phyloP scores from a whole-genome alignment of 495 filamentous ascomycete genomes.

The Acidomyces sp. region DNA sequence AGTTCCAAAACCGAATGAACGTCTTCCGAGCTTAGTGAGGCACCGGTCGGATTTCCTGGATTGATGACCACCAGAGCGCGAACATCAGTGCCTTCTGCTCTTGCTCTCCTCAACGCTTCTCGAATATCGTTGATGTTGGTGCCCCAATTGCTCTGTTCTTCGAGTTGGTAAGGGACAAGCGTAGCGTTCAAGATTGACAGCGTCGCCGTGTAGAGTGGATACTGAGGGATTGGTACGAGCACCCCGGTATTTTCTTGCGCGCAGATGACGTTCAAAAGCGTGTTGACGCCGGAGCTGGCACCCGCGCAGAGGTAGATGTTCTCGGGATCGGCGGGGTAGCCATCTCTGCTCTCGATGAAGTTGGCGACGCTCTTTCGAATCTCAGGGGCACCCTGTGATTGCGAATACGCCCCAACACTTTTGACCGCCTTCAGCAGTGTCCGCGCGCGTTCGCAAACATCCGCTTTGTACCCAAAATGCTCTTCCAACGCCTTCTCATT shows the following conservation, averaged over 20 bases:
- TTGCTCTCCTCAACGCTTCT: constrained; percentile 54
- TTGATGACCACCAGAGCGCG: constrained; percentile 94
- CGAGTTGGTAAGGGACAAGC: constrained; percentile 83
- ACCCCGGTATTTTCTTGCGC: constrained; percentile 65
- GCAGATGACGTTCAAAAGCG: constrained; percentile 81
- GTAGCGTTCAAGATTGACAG: constrained; percentile 71
- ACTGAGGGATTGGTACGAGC: constrained; percentile 91
- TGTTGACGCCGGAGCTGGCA: constrained; percentile 88
- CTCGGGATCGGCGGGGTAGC: constrained; percentile 61
- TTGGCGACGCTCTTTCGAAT: constrained; percentile 81
- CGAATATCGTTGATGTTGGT: constrained; percentile 70
- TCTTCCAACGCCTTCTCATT: constrained; percentile 55
- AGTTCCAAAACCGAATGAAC: constrained; percentile 71
- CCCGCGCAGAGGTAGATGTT: constrained; percentile 80
- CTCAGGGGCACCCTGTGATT: constrained; percentile 71
- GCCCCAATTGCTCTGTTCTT: constrained; percentile 74
- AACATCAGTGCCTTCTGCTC: constrained; percentile 63
- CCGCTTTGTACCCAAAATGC: constrained; percentile 64
- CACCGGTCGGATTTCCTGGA: constrained; percentile 93
- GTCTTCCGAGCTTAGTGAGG: constrained; percentile 62
- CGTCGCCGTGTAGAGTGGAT: constrained; percentile 93
- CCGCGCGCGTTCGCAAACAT: constrained; percentile 75
- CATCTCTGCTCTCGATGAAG: constrained; percentile 86
- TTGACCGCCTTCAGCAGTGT: constrained; percentile 67
- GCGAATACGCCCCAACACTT: constrained; percentile 91